Evolutionary conservation across 73 alveolate species (phyloP).

Genomic region (Blepharisma stoltei): DNA sequence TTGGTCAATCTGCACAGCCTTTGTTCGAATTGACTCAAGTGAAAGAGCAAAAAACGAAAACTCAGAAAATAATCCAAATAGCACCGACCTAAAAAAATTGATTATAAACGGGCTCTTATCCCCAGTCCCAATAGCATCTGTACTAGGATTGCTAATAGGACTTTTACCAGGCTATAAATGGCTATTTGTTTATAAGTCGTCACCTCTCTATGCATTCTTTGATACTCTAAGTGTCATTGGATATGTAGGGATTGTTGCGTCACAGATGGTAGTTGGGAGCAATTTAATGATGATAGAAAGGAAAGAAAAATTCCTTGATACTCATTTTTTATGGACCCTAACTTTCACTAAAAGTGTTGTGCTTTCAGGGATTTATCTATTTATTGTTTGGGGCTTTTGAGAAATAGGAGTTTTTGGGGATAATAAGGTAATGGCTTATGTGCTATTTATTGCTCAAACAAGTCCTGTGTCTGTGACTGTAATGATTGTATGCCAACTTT

Average conservation of each 20-base stretch:
- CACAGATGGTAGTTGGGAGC: neutral
- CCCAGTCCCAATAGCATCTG: slow-evolving; percentile 19
- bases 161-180: neutral
- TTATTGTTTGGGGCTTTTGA: neutral
- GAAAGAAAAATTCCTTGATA: neutral
- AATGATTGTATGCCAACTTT: neutral
- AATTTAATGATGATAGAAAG: neutral
- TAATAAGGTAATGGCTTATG: slow-evolving; percentile 10
- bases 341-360: neutral
- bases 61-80: neutral
- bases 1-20: slow-evolving; percentile 8
- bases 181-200: neutral
- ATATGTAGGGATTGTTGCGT: neutral
- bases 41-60: neutral
- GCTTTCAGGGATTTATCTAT: neutral
- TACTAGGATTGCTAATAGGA: neutral
- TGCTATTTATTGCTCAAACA: neutral
- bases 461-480: neutral
- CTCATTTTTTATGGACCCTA: neutral
- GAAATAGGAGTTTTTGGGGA: slow-evolving; percentile 1
- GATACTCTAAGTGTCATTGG: neutral
- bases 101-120: neutral
- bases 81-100: neutral
- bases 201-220: neutral
- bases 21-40: neutral